A percentile compares a stretch with the other conserved stretches of the same genome.
phyloP scores from a whole-genome alignment of 225 moss, liverwort and hornwort species.

The Climacium dendroides region DNA sequence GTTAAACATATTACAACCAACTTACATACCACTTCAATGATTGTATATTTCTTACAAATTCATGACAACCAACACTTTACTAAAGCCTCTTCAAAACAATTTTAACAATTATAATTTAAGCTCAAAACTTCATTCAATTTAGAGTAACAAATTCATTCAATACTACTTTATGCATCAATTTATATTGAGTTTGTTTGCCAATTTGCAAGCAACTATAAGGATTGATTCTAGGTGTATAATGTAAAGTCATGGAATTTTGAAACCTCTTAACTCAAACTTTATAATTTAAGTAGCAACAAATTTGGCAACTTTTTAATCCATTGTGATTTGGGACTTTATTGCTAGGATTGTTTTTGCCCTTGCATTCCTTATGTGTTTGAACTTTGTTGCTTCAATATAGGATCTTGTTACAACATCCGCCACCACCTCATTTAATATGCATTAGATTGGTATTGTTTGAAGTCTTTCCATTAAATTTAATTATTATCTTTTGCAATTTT shows the following conservation, averaged over 20 bases:
- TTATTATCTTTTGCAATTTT: background rate
- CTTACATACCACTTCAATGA: background rate
- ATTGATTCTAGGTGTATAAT: rapidly evolving
- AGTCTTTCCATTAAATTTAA: background rate
- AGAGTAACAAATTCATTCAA: background rate
- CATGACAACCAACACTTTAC: background rate
- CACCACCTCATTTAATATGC: too few relatives aligned
- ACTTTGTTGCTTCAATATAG: background rate
- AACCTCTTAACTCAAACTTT: rapidly evolving
- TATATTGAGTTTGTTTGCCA: background rate
- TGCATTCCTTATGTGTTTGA: rapidly evolving
- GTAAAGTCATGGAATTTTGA: background rate
- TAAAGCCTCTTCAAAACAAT: background rate
- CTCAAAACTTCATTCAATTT: background rate
- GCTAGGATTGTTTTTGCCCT: background rate
- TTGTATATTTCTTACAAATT: background rate
- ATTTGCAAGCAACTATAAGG: too few relatives aligned
- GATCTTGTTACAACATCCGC: rapidly evolving
- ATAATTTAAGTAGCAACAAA: rapidly evolving
- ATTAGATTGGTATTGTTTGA: background rate
- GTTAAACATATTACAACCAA: background rate
- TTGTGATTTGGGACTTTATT: background rate
- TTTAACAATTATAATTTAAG: background rate
- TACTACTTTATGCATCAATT: background rate
- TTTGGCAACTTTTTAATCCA: background rate